phyloP scores from a whole-genome alignment of 2,329 filamentous ascomycete genomes.

The Ascochyta rabiei region DNA sequence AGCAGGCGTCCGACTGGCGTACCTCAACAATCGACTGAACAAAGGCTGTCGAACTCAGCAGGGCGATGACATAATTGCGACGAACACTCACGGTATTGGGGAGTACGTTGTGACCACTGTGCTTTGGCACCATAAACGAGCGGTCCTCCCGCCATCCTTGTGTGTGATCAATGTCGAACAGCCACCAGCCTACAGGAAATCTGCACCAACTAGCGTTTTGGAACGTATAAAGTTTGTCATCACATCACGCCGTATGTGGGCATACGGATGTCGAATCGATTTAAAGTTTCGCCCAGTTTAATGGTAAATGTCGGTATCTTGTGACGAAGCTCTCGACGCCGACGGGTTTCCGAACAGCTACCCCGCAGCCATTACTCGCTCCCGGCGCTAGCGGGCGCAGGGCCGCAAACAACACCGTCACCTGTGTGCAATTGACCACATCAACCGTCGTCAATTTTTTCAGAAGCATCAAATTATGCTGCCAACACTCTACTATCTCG shows the following conservation, averaged over 20 bases:
- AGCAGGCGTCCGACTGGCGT: conserved; percentile 44
- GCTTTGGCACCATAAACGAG: conserved; percentile 35
- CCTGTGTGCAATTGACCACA: neutral
- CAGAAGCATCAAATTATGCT: neutral
- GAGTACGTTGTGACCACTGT: conserved; percentile 35
- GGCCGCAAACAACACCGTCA: neutral
- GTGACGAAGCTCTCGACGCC: neutral
- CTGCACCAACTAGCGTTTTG: neutral
- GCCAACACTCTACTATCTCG: neutral
- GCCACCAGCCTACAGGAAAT: neutral
- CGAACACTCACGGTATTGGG: conserved; percentile 38
- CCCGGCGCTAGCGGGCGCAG: conserved; percentile 18
- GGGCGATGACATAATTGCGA: neutral
- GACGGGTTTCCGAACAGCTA: conserved; percentile 22
- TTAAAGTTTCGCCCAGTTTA: conserved; percentile 16
- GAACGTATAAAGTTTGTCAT: neutral
- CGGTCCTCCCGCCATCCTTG: conserved; percentile 38
- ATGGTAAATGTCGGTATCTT: conserved; percentile 34
- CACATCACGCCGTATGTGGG: neutral
- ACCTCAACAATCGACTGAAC: conserved; percentile 51
- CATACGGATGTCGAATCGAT: conserved; percentile 17
- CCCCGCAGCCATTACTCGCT: conserved; percentile 28
- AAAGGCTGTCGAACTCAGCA: conserved; percentile 33
- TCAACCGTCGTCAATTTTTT: neutral
- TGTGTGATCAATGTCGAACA: neutral